These are phyloP conservation scores for Nadsonia starkeyi-henricii DNA, from an alignment of 1,139 yeast species.

Conservation along the genomic window DNA sequence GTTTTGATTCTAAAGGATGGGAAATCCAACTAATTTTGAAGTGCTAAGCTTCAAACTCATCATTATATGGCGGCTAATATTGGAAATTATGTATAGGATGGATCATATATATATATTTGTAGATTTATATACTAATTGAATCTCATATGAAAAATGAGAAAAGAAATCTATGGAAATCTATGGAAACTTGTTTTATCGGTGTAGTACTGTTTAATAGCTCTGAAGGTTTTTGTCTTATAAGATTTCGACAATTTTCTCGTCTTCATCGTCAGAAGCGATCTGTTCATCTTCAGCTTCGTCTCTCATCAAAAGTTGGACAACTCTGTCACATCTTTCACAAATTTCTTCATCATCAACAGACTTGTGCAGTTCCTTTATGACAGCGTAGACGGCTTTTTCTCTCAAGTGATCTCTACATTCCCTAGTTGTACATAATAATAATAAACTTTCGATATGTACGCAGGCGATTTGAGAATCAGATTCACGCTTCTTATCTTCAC, in stretches of 20 bases:
- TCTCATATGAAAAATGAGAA: no score
- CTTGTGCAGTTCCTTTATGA: conserved; percentile 74
- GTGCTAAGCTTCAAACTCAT: no score
- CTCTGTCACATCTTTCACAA: conserved; percentile 33
- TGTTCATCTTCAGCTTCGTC: conserved; percentile 63
- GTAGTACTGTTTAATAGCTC: no score
- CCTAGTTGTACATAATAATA: conserved; percentile 64
- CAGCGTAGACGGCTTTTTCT: conserved; percentile 64
- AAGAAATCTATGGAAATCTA: no score
- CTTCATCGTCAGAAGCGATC: conserved; percentile 28
- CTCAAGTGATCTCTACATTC: conserved; percentile 63
- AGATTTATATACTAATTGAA: no score
- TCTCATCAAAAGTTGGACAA: conserved; percentile 82
- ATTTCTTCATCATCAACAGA: conserved; percentile 50
- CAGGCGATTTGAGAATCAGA: conserved; percentile 50
- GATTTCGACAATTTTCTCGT: conserved; percentile 21
- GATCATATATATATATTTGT: no score
- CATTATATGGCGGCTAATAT: no score
- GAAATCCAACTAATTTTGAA: neutral
- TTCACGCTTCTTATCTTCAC: conserved; percentile 67
- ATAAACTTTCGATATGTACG: conserved; percentile 56
- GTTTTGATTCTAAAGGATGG: conserved; percentile 43
- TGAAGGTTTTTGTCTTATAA: conserved; percentile 7
- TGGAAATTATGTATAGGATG: no score
- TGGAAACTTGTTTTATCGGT: no score